Evolutionary conservation across 1,139 yeast genomes (phyloP).

Genomic region (Eremothecium sinecaudum): DNA sequence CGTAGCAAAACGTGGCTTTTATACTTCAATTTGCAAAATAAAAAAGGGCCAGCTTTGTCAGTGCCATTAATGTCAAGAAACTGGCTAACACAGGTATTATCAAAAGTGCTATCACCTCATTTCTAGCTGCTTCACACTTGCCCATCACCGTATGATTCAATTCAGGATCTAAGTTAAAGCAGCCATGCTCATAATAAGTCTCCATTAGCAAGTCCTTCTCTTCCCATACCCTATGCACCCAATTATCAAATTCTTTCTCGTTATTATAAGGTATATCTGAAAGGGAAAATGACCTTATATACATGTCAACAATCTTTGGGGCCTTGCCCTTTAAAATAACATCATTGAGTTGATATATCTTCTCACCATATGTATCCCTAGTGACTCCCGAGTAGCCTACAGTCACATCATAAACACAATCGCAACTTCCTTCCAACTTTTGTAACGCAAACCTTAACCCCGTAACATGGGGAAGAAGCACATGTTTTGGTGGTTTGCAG

Average conservation of each 20-base stretch:
- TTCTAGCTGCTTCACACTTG: conserved; percentile 11
- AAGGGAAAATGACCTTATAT: conserved; percentile 50
- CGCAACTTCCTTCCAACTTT: conserved; percentile 49
- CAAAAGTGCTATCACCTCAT: conserved; percentile 14
- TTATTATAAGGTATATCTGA: conserved; percentile 59
- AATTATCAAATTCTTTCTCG: conserved; percentile 54
- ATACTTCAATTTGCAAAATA: conserved; percentile 1
- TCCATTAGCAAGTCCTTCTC: conserved; percentile 67
- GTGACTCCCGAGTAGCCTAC: conserved; percentile 68
- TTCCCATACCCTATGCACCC: conserved; percentile 72
- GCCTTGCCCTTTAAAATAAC: conserved; percentile 63
- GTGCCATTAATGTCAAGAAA: conserved; percentile 5
- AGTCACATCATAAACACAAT: conserved; percentile 72
- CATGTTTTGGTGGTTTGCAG: conserved; percentile 44
- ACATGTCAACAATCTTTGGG: conserved; percentile 56
- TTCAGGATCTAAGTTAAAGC: conserved; percentile 32
- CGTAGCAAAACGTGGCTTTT: no score
- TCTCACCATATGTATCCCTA: conserved; percentile 65
- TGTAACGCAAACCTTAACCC: conserved; percentile 66
- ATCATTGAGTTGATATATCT: conserved; percentile 53
- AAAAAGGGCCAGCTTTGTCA: conserved; percentile 1
- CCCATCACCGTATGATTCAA: conserved; percentile 17
- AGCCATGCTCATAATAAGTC: conserved; percentile 48
- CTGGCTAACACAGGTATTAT: conserved; percentile 12
- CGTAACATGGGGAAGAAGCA: conserved; percentile 69